Percentiles rank a stretch among this genome's conserved stretches.
Conservation (phyloP, 352 stramenopile species). For the Phytophthora citricola region DNA sequence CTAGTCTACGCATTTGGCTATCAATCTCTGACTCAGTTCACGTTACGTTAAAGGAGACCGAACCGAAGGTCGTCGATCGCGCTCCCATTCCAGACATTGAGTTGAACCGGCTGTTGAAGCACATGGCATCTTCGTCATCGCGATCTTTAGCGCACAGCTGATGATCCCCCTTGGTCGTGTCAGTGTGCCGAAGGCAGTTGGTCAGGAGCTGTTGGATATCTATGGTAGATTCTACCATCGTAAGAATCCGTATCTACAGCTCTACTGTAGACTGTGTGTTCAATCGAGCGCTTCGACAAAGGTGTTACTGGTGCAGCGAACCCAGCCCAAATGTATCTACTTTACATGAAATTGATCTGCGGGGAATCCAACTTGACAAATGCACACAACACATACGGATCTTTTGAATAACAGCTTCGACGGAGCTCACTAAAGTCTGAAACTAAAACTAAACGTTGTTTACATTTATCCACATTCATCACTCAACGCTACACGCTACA, state of each 20-base stretch:
- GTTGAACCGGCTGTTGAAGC: constrained; percentile 30
- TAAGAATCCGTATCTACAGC: constrained; percentile 9
- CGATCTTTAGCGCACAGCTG: constrained; percentile 28
- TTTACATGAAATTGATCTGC: constrained; percentile 8
- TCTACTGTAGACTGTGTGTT: no score
- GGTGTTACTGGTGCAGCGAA: neutral
- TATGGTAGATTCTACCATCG: neutral
- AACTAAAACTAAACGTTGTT: neutral
- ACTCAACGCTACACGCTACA: neutral
- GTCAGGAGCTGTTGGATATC: neutral
- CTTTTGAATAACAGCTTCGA: no score
- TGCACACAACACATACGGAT: no score
- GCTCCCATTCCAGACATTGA: constrained; percentile 12
- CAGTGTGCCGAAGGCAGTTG: neutral
- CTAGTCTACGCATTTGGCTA: neutral
- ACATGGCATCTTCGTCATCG: constrained; percentile 29
- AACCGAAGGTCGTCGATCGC: constrained; percentile 13
- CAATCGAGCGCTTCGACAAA: neutral
- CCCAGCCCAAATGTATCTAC: constrained; percentile 5
- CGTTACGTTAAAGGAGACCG: constrained; percentile 21
- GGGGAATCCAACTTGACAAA: neutral
- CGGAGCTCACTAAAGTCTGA: no score
- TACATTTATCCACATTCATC: constrained; percentile 2
- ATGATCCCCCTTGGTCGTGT: neutral
- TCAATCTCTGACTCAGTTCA: neutral